Conservation (phyloP, 176 grass and related monocot species). For the sorghum (Sorghum bicolor) region DNA sequence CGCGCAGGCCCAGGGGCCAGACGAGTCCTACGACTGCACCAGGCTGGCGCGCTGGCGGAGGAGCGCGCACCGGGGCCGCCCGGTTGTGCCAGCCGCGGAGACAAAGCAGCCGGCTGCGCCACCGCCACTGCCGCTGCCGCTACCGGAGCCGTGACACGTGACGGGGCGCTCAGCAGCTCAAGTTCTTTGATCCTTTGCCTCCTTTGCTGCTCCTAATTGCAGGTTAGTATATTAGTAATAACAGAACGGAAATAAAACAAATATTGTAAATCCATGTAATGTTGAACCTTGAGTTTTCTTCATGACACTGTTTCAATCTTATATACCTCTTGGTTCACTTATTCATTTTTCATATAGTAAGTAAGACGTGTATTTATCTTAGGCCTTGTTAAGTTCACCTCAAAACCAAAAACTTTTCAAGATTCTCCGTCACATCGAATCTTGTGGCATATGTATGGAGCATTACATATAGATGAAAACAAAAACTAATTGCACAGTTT, state of each 20-base stretch:
- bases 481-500: too few species aligned
- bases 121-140: conserved; percentile 2
- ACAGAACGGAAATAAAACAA: neutral
- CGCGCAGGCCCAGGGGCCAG: conserved; percentile 40
- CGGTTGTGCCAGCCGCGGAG: conserved; percentile 2
- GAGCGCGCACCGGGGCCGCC: conserved; percentile 14
- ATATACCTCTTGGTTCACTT: neutral
- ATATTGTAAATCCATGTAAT: neutral
- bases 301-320: neutral
- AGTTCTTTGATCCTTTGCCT: neutral
- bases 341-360: neutral
- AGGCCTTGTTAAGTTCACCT: too few species aligned
- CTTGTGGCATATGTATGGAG: too few species aligned
- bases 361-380: neutral
- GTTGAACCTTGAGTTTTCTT: neutral
- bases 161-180: neutral
- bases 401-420: too few species aligned
- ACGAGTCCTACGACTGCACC: conserved; percentile 67
- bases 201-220: neutral
- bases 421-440: too few species aligned
- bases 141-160: conserved; percentile 53
- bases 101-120: conserved; percentile 9
- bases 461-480: too few species aligned
- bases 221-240: conserved; percentile 36
- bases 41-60: conserved; percentile 27